Conservation (phyloP, 2,329 filamentous ascomycete genomes). For the Talaromyces marneffei region DNA sequence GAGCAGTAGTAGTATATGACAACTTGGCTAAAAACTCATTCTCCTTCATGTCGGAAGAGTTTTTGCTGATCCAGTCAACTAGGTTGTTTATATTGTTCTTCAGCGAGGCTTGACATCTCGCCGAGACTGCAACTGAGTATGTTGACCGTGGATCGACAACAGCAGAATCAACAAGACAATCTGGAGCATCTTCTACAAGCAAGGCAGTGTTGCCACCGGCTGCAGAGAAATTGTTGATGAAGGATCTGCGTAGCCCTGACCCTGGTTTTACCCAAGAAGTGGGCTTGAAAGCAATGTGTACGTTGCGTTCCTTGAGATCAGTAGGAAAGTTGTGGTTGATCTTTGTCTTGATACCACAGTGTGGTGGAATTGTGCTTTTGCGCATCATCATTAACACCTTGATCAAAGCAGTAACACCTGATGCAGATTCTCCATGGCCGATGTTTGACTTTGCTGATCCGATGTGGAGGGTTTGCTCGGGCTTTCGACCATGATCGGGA, state of each 20-base stretch:
- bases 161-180: constrained; percentile 23
- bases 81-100: constrained; percentile 50
- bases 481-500: constrained; percentile 24
- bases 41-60: constrained; percentile 26
- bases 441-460: constrained; percentile 34
- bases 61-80: constrained; percentile 47
- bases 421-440: constrained; percentile 42
- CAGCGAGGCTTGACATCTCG: constrained; percentile 48
- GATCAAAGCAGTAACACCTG: constrained; percentile 42
- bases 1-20: constrained; percentile 63
- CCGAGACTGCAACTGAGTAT: constrained; percentile 55
- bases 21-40: constrained; percentile 48
- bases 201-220: constrained; percentile 67
- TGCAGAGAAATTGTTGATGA: constrained; percentile 64
- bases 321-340: constrained; percentile 32
- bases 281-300: constrained; percentile 42
- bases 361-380: constrained; percentile 58
- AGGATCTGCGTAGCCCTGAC: constrained; percentile 32
- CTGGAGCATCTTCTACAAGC: constrained; percentile 57
- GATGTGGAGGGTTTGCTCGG: constrained; percentile 29
- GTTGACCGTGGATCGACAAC: constrained; percentile 48
- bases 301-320: constrained; percentile 29
- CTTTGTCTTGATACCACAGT: constrained; percentile 58
- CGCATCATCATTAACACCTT: constrained; percentile 63
- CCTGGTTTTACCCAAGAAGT: constrained; percentile 26